Base-by-base conservation (phyloP, 345 rosid genomes). In the Draba incana region DNA sequence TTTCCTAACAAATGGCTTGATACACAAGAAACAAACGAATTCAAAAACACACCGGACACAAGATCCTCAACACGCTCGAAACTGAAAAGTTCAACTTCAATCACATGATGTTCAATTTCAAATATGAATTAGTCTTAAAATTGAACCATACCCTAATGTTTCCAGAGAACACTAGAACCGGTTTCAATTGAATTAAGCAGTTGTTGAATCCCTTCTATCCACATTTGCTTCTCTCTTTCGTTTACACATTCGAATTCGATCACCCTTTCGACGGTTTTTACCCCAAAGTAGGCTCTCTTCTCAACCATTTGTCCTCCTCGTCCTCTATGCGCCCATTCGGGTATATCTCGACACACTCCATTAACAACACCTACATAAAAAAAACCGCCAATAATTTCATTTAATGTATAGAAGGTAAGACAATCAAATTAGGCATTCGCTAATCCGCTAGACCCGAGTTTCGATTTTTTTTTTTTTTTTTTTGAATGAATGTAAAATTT, bases 161-260 rank as follows among this genome's bases (percentile, higher is more conserved):
- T 57, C 71, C 54, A 31, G 27, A n/a, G 71, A n/a, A 72, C 15
- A 57, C 41, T 30, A 57, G 71, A 41, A 49, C 71, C 71, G 3
- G 58, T 62, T 54, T 75, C 74, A 38, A 75, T 58, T 16, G 78
- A 85, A 65, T 81, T 82, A 62, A 90, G 76, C 77, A 88, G 78
- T 41, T 84, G 84, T 30, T 84, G 88, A 67, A 88, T 85, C 68
- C 96, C 98, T 39, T 88, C 88, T 39, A 72, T 78, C 97, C 97
- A 93, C 80, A 79, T 84, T 72, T 80, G 86, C 74, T 88, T 88
- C 71, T 90, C 89, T 39, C 74, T 79, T 64, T 83, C 79, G 72
- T 62, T 81, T 69, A 55, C 71, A 80, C 98, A 90, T 68, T 92
- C 97, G 57, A 90, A 90, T 80, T 90, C 97, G 62, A 92, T 80